Evolutionary conservation across 106 monocot species (phyloP).

Genomic region (Dendrobium chrysotoxum): DNA sequence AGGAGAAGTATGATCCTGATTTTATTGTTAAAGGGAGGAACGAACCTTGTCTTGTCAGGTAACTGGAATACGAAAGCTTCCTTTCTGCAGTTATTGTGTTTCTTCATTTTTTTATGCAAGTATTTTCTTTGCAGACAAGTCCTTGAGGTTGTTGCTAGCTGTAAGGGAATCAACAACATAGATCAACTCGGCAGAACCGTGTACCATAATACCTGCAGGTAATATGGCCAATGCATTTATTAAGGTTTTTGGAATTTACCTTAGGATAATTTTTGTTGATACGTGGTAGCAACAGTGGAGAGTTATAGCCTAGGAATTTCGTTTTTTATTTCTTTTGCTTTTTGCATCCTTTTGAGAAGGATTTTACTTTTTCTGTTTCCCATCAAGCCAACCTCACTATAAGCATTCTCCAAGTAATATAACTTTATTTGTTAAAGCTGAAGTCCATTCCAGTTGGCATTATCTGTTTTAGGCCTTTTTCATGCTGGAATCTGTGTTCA

Average conservation of each 20-base stretch:
- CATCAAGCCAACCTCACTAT: neutral
- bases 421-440: neutral
- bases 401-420: neutral
- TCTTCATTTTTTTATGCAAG: neutral
- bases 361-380: too few species aligned
- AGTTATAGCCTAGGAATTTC: too few species aligned
- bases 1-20: conserved; percentile 77
- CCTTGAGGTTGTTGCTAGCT: conserved; percentile 86
- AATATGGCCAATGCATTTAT: conserved; percentile 10
- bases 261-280: neutral
- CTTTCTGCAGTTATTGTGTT: neutral
- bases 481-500: neutral
- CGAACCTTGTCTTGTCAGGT: conserved; percentile 92
- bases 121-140: conserved; percentile 68
- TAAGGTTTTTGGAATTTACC: neutral
- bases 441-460: neutral
- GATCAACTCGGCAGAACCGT: conserved; percentile 59
- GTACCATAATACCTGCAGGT: conserved; percentile 92
- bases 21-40: conserved; percentile 88
- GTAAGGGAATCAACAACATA: conserved; percentile 61
- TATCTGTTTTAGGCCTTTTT: neutral
- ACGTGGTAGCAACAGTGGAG: neutral
- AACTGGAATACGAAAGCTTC: conserved; percentile 5
- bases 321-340: too few species aligned
- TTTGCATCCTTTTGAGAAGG: too few species aligned